Conservation (phyloP, 139 green algal species). For the Chlorella vulgaris region DNA sequence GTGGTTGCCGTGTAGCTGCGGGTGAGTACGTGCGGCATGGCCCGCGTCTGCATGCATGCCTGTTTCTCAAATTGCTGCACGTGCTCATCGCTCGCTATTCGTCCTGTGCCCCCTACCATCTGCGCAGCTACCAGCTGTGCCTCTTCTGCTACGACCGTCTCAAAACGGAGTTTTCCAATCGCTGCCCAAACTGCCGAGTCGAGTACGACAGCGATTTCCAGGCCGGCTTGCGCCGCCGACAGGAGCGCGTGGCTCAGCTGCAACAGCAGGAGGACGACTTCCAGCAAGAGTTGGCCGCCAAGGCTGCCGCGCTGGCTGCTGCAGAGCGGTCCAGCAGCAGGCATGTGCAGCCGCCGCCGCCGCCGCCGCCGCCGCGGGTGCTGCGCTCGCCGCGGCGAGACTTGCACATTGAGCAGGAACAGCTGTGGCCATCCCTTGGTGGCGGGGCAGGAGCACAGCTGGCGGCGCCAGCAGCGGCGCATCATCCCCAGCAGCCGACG, state of each 20-base stretch:
- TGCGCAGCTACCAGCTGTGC: conserved; percentile 66
- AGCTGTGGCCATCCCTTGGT: conserved; percentile 30
- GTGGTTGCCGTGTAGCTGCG: conserved; percentile 53
- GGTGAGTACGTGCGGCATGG: conserved; percentile 3
- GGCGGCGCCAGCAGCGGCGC: not conserved
- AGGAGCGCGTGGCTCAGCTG: conserved; percentile 20
- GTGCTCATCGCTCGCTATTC: not conserved
- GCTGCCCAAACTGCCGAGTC: conserved; percentile 25
- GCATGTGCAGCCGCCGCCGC: not conserved
- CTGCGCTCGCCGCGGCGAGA: conserved; percentile 16
- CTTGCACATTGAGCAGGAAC: conserved; percentile 40
- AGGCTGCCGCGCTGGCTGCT: not conserved
- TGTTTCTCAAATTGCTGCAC: not conserved
- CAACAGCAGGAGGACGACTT: not conserved
- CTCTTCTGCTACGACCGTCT: conserved; percentile 61
- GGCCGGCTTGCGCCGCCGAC: conserved; percentile 25
- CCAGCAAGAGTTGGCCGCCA: conserved; percentile 1
- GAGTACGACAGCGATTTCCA: conserved; percentile 30
- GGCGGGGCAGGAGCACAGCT: not conserved
- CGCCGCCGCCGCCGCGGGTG: conserved; percentile 6
- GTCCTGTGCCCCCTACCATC: not conserved
- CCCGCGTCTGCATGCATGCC: too few species aligned
- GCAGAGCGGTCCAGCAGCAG: not conserved
- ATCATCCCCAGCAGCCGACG: conserved; percentile 5
- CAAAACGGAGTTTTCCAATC: conserved; percentile 53